Evolutionary conservation across 345 rosid species (phyloP).

Genomic region (Clausena lansium): DNA sequence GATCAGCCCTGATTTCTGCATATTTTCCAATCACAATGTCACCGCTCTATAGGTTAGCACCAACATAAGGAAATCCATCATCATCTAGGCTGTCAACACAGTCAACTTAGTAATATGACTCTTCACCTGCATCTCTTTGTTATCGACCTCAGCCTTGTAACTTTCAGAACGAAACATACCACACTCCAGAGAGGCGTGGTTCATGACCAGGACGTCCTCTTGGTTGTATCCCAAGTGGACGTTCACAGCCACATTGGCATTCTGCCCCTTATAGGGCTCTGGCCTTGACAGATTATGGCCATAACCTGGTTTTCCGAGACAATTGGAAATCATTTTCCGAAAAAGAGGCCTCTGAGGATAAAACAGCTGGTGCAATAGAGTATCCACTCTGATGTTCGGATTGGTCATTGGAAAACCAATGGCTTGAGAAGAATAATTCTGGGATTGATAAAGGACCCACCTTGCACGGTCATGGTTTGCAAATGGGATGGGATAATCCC

Average conservation of each 20-base stretch:
- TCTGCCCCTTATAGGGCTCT: conserved; percentile 81
- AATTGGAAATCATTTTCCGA: conserved; percentile 67
- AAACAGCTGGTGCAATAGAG: conserved; percentile 66
- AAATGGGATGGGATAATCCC: conserved; percentile 86
- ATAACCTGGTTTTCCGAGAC: conserved; percentile 52
- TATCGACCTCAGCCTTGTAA: conserved; percentile 88
- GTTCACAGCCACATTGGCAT: conserved; percentile 90
- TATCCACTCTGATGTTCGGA: conserved; percentile 79
- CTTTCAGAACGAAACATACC: conserved; percentile 94
- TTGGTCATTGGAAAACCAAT: conserved; percentile 89
- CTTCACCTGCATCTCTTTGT: conserved; percentile 60
- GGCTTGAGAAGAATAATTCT: conserved; percentile 87
- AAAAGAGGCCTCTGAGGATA: conserved; percentile 93
- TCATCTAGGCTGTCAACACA: conserved; percentile 87
- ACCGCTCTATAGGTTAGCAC: conserved; percentile 79
- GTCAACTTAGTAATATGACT: too few relatives aligned
- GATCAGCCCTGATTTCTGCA: conserved; percentile 79
- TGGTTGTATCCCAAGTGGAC: conserved; percentile 93
- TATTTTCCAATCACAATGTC: conserved; percentile 85
- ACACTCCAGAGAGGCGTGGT: conserved; percentile 81
- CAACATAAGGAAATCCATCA: conserved; percentile 84
- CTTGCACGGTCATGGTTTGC: conserved; percentile 89
- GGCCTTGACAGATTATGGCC: conserved; percentile 47
- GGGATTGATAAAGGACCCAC: conserved; percentile 86
- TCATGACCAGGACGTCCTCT: conserved; percentile 93